Conservation (phyloP, 352 stramenopile species). For the Globisporangium carolinianum region DNA sequence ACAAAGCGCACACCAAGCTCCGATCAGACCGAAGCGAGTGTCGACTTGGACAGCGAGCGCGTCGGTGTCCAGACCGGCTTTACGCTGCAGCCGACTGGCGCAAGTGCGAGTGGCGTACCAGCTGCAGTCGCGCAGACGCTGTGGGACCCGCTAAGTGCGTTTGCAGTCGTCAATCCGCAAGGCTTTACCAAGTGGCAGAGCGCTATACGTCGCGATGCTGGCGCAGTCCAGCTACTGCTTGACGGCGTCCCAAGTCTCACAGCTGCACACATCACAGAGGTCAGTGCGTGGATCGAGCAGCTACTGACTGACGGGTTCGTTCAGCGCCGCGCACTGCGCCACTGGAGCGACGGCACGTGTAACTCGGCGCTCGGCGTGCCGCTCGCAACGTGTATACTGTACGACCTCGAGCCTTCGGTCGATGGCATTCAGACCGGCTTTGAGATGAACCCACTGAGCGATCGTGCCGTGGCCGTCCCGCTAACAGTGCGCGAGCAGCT, state of each 20-base stretch:
- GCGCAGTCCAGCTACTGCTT: conserved; percentile 14
- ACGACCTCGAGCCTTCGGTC: conserved; percentile 57
- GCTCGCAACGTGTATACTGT: conserved; percentile 26
- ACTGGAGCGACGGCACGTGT: conserved; percentile 63
- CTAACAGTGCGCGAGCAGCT: conserved; percentile 20
- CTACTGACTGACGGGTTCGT: conserved; percentile 42
- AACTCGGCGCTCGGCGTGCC: conserved; percentile 33
- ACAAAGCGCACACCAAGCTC: conserved; percentile 30
- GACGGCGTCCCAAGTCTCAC: conserved; percentile 22
- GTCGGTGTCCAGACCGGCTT: conserved; percentile 46
- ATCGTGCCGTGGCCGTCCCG: conserved; percentile 11
- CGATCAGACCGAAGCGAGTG: conserved; percentile 36
- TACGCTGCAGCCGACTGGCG: conserved; percentile 24
- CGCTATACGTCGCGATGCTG: conserved; percentile 8
- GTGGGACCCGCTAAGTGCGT: conserved; percentile 33
- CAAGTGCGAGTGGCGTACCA: conserved; percentile 25
- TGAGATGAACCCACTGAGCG: conserved; percentile 47
- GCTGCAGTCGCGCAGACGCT: conserved; percentile 24
- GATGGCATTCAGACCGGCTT: conserved; percentile 40
- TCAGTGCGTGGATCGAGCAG: conserved; percentile 35
- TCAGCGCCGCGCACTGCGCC: conserved; percentile 35
- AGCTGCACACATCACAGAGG: conserved; percentile 21
- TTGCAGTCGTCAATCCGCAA: conserved; percentile 33
- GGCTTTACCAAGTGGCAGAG: conserved; percentile 49
- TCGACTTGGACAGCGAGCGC: conserved; percentile 55